Conservation (phyloP, 1,284 basidiomycete genomes). For the Cutaneotrichosporon spelunceum region DNA sequence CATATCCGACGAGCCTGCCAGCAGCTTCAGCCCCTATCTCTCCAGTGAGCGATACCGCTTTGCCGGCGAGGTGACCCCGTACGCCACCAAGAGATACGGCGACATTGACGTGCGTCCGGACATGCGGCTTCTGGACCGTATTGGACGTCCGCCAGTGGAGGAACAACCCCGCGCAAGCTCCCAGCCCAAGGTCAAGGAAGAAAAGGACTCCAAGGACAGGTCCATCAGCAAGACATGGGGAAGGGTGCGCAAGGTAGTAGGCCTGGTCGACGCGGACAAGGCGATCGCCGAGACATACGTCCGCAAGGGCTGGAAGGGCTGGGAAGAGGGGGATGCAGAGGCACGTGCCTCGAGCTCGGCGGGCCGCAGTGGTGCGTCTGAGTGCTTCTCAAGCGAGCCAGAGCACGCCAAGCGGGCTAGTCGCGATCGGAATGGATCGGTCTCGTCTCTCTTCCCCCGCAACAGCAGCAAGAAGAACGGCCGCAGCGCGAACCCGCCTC, state of each 20-base stretch:
- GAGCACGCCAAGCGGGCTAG: not conserved
- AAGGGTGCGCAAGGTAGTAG: not conserved
- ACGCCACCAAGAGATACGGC: not conserved
- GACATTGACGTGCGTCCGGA: not conserved
- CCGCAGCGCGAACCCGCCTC: not conserved
- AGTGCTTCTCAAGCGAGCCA: not conserved
- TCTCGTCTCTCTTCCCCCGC: not conserved
- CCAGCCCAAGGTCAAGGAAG: not conserved
- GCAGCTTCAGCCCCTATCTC: not conserved
- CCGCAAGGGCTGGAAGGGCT: not conserved
- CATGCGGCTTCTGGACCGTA: not conserved
- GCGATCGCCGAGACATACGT: not conserved
- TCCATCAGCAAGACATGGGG: not conserved
- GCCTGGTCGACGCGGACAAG: not conserved
- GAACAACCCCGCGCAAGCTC: not conserved
- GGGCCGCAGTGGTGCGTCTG: not conserved
- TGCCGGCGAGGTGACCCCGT: not conserved
- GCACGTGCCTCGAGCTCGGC: not conserved
- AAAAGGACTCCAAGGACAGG: not conserved
- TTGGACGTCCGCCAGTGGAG: not conserved
- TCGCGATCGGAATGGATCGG: not conserved
- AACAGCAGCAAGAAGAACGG: not conserved
- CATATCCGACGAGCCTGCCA: not conserved
- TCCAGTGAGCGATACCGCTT: not conserved
- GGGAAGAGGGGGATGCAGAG: not conserved